Conservation (phyloP, 208 protist genomes). For the Phytomonas sp. region DNA sequence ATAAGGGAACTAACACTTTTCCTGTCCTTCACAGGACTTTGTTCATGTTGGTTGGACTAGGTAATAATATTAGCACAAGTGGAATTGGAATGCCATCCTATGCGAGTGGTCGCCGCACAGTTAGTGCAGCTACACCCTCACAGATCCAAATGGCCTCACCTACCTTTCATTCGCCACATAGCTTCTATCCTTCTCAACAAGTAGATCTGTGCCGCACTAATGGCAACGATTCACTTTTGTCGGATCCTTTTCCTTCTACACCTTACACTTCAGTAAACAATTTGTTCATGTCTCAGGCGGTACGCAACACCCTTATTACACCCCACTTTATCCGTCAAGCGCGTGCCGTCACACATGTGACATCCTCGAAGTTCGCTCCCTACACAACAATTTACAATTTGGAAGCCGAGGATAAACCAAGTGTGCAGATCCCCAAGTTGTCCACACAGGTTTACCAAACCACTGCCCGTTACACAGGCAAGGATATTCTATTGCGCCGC, state of each 20-base stretch:
- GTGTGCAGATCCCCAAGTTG: slow-evolving; percentile 50
- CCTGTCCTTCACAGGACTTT: not conserved
- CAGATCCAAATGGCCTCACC: slow-evolving; percentile 28
- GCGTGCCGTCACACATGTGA: slow-evolving; percentile 58
- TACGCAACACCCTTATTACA: slow-evolving; percentile 39
- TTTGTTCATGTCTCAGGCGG: slow-evolving; percentile 63
- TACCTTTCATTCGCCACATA: slow-evolving; percentile 42
- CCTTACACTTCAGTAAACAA: slow-evolving; percentile 68
- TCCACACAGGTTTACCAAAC: slow-evolving; percentile 73
- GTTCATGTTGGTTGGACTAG: not conserved
- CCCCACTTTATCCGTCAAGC: slow-evolving; percentile 26
- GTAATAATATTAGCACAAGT: not conserved
- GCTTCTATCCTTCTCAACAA: slow-evolving; percentile 55
- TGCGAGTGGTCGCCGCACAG: not conserved
- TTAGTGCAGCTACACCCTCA: not conserved
- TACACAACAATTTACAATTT: slow-evolving; percentile 89
- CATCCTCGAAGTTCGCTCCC: slow-evolving; percentile 71
- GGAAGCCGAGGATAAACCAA: slow-evolving; percentile 49
- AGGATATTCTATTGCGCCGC: slow-evolving; percentile 68
- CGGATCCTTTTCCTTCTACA: slow-evolving; percentile 70
- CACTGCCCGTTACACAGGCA: slow-evolving; percentile 59
- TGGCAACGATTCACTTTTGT: slow-evolving; percentile 32
- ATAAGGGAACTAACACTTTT: not conserved
- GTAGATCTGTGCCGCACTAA: slow-evolving; percentile 48
- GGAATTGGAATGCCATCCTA: not conserved